These are phyloP conservation scores for Berberis vulgaris DNA, from an alignment of 164 flowering plant genomes.

Conservation along the genomic window DNA sequence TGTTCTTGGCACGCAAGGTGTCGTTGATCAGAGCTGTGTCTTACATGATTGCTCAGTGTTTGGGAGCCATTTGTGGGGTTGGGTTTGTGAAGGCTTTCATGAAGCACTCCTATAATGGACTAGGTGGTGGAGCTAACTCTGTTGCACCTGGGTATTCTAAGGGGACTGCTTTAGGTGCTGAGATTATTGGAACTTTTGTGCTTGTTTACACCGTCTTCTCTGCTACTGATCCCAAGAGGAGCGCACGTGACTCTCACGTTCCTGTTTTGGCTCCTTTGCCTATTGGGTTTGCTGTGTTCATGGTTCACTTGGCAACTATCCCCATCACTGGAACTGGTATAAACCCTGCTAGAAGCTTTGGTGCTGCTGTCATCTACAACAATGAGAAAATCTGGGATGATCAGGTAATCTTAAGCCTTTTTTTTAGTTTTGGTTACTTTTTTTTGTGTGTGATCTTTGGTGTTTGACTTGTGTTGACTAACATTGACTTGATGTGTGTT, in stretches of 20 bases:
- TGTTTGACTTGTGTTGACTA: not conserved
- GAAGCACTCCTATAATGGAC: slow-evolving; percentile 16
- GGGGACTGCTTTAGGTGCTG: slow-evolving; percentile 38
- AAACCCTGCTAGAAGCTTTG: slow-evolving; percentile 39
- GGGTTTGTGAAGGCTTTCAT: slow-evolving; percentile 35
- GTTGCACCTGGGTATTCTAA: slow-evolving; percentile 21
- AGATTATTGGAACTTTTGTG: slow-evolving; percentile 23
- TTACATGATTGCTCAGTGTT: slow-evolving; percentile 35
- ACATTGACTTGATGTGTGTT: not conserved
- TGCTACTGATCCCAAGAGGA: slow-evolving; percentile 41
- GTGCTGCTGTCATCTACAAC: slow-evolving; percentile 38
- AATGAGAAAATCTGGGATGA: slow-evolving; percentile 28
- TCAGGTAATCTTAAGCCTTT: slow-evolving; percentile 12
- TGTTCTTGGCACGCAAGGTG: slow-evolving; percentile 37
- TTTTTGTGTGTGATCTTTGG: not conserved
- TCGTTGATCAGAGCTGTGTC: slow-evolving; percentile 28
- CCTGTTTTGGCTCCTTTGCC: slow-evolving; percentile 39
- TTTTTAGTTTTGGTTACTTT: not conserved
- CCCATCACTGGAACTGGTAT: slow-evolving; percentile 18
- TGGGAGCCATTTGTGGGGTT: slow-evolving; percentile 40
- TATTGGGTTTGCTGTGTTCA: slow-evolving; percentile 19
- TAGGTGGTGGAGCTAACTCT: slow-evolving; percentile 32
- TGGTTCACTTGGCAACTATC: slow-evolving; percentile 17
- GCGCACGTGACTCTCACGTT: slow-evolving; percentile 38
- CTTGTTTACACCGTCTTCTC: slow-evolving; percentile 24